Base-by-base conservation (phyloP, 257 asterid genomes). In the Handroanthus guayacan region DNA sequence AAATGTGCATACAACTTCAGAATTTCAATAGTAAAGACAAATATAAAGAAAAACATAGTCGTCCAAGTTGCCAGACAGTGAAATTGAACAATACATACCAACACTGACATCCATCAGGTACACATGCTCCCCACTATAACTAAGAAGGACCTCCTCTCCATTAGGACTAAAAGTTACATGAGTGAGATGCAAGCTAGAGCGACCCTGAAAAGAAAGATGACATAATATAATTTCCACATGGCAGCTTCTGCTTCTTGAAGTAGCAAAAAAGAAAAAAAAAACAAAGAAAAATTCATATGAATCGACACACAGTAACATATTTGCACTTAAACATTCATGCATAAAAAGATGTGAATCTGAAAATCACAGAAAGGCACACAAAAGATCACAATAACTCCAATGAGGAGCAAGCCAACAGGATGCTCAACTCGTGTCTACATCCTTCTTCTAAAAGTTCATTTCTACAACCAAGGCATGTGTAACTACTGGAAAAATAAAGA, bases 61-160 rank as follows among this genome's bases (percentile, higher is more conserved):
- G 13, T 55, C 62, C 17, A 45, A 12, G 9, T 16, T 25, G 54
- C 61, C 57, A 14, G 17, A 16, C 20, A 39, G 14, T 73, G 38
- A 75, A 18, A 67, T 51, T 37, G 48, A 58, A 44, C 62, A 72
- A 55, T 34, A 71, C 82, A 37, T 87, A 93, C 97, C 93, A 4
- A 80, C 82, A 84, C 90, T 89, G 64, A 84, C 89, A 85, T 93
- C 96, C 98, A 95, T 95, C 80, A 95, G 84, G 87, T 93, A 95
- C 41, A 88, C 97, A 78, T 93, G 96, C 86, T 95, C 98, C 82
- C 97, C 99, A 13, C 97, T 90, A 67, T 95, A 95, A 85, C 93
- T 95, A 82, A 95, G 96, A 66, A 95, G 96, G 75, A 95, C 91
- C 90, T 95, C 99, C 86, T 90, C 94, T 25, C 97, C 90, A 67